Evolutionary conservation across 2,329 filamentous ascomycete genomes (phyloP), one percentile per base, ranked within the genome.

Genomic region (Chaetomiaceae sp.): DNA sequence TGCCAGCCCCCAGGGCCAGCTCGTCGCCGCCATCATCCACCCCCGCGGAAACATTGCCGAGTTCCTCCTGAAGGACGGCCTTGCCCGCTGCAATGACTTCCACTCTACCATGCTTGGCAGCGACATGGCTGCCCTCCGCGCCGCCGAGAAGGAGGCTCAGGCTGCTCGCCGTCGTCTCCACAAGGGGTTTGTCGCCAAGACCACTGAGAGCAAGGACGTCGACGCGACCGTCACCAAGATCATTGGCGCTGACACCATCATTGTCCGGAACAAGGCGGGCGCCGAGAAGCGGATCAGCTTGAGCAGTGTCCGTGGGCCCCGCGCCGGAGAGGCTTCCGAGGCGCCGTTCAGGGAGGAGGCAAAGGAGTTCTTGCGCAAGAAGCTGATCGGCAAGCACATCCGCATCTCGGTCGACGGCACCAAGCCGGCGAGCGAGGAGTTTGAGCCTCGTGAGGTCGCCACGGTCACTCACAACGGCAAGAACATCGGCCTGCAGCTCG

Each of bases 321-420:
- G 95, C 65, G 81, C 87, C 3, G 86, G 83, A 42, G 92, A 97
- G 67, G 81, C 88, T 17, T 86, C 89, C 51, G 92, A 97, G 69
- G 80, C 88, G 35, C 89, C 90, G 0, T 99, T 92, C 75, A 81
- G 83, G 59, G 87, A 93, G 12, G 92, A 96, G 65, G 92, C 93
- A 27, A 99, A 99, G 75, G 93, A 99, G 67, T 97, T 92, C 66
- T 69, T 97, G 57, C 85, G 93, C 49, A 96, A 96, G 77, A 89
- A 85, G 68, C 70, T 96, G 27, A 99, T 99, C 63, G 93, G 91
- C 55, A 99, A 99, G 76, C 89, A 96, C 59, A 89, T 97, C 58
- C 88, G 86, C 67, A 82, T 96, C 50, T 86, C 81, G 48, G 83
- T 96, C 53, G 91, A 99, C 66, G 93, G 93, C 51, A 89, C 89